A percentile compares a stretch with the other conserved stretches of the same genome.
phyloP scores from a whole-genome alignment of 176 grass and related monocot genomes.

The Triticum aestivum region DNA sequence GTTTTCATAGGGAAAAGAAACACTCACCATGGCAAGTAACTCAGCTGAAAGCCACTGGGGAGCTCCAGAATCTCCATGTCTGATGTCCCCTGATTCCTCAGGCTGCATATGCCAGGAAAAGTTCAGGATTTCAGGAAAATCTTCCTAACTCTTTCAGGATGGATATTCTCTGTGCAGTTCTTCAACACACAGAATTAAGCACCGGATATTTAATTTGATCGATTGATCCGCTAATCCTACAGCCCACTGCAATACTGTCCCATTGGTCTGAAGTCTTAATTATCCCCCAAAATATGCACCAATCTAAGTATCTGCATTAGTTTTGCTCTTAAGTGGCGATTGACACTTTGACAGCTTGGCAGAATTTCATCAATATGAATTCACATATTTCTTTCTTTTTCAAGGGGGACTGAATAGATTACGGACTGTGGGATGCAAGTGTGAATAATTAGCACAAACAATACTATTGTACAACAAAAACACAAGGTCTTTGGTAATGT shows the following conservation, averaged over 20 bases:
- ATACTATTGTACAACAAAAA: not conserved
- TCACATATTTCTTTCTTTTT: not conserved
- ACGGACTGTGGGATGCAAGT: not conserved
- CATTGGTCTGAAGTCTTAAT: conserved; percentile 5
- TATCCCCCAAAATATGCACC: not conserved
- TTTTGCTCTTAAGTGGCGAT: not conserved
- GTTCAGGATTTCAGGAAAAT: conserved; percentile 6
- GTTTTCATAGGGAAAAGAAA: conserved; percentile 26
- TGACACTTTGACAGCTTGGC: not conserved
- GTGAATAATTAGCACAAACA: not conserved
- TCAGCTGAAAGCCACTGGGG: conserved; percentile 56
- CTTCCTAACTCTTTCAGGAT: not conserved
- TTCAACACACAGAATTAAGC: not conserved
- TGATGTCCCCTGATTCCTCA: conserved; percentile 25
- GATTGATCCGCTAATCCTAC: not conserved
- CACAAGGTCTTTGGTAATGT: not conserved
- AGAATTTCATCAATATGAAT: conserved; percentile 4
- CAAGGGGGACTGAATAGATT: not conserved
- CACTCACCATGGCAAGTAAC: conserved; percentile 64
- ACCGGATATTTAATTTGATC: not conserved
- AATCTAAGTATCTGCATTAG: not conserved
- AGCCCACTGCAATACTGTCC: not conserved
- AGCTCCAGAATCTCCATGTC: conserved; percentile 29
- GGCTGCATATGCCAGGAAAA: conserved; percentile 15
- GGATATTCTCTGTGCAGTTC: not conserved